phyloP scores from a whole-genome alignment of 139 green algal species.

The Coelastrella sp. region DNA sequence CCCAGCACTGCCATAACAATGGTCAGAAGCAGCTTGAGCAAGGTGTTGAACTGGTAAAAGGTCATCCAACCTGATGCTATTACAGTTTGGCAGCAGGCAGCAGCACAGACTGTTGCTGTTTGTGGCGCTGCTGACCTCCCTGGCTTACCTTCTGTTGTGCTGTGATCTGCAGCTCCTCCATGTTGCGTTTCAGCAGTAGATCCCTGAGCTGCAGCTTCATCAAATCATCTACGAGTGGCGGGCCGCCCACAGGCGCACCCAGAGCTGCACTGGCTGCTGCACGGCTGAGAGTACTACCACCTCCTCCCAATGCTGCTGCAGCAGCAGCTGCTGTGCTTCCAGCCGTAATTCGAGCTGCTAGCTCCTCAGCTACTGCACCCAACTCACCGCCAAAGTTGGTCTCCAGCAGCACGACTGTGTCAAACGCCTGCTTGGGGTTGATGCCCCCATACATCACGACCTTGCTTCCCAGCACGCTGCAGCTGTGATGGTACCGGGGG shows the following conservation, averaged over 20 bases:
- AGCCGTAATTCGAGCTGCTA: constrained; percentile 44
- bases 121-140: neutral
- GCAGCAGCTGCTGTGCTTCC: neutral
- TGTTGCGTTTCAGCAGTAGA: constrained; percentile 63
- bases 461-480: constrained; percentile 27
- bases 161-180: constrained; percentile 62
- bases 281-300: constrained; percentile 13
- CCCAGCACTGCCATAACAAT: too few relatives aligned
- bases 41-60: neutral
- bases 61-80: neutral
- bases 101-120: neutral
- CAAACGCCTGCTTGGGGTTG: constrained; percentile 68
- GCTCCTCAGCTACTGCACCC: constrained; percentile 58
- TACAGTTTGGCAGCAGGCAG: neutral
- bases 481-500: constrained; percentile 68
- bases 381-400: constrained; percentile 53
- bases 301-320: neutral
- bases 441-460: constrained; percentile 64
- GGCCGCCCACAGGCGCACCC: neutral
- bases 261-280: constrained; percentile 5
- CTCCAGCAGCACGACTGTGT: constrained; percentile 62
- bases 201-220: constrained; percentile 70
- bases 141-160: constrained; percentile 52
- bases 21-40: neutral
- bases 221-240: constrained; percentile 43